Evolutionary conservation across 495 filamentous ascomycete genomes (phyloP).

Genomic region (Arthonia radiata): DNA sequence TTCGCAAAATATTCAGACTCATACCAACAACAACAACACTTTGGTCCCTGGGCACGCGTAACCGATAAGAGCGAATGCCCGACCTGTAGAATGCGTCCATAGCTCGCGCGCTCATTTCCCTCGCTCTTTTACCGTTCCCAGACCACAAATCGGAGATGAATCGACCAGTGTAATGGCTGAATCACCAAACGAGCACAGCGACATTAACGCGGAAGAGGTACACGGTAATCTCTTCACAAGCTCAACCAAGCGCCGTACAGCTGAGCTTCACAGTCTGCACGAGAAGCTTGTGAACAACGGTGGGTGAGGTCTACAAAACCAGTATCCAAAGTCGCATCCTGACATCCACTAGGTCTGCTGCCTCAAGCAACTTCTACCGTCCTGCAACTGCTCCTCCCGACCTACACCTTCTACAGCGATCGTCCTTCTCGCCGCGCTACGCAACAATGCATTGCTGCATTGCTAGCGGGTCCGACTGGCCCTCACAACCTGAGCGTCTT

Average conservation of each 20-base stretch:
- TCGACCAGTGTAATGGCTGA: neutral
- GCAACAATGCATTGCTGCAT: conserved; percentile 41
- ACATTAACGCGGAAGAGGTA: neutral
- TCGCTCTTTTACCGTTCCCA: conserved; percentile 1
- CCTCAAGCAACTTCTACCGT: conserved; percentile 16
- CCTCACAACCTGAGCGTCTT: conserved; percentile 21
- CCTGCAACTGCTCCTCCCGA: conserved; percentile 53
- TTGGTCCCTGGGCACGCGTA: too few relatives aligned
- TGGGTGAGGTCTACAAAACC: conserved; percentile 10
- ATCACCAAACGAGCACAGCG: neutral
- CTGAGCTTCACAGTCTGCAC: conserved; percentile 20
- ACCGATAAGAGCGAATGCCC: too few relatives aligned
- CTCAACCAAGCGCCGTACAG: conserved; percentile 22
- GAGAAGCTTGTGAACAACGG: conserved; percentile 17
- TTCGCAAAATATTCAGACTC: neutral
- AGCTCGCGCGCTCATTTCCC: too few relatives aligned
- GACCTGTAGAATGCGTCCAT: too few relatives aligned
- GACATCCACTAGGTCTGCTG: conserved; percentile 11
- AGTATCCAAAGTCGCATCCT: conserved; percentile 1
- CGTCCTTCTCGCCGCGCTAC: conserved; percentile 59
- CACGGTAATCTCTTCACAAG: conserved; percentile 13
- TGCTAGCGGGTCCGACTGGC: conserved; percentile 27
- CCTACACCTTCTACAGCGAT: conserved; percentile 70
- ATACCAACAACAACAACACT: neutral
- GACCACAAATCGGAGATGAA: neutral